Conservation (phyloP, 2,329 filamentous ascomycete genomes). For the Dactylonectria macrodidyma region DNA sequence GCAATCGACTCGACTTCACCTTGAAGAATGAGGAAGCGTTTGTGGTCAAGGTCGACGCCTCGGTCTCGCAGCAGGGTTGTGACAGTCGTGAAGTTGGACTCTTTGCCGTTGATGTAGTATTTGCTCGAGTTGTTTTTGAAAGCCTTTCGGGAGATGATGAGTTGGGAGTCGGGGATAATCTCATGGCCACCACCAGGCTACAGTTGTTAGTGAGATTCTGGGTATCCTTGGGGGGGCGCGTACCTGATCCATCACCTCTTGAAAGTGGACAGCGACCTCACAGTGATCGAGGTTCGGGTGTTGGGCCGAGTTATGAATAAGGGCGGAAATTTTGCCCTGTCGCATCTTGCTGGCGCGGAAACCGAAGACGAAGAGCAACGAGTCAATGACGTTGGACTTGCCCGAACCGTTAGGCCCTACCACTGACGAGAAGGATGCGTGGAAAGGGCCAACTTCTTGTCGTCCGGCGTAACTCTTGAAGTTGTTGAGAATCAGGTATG, state of each 20-base stretch:
- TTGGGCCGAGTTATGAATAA: constrained; percentile 96
- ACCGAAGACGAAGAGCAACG: constrained; percentile 97
- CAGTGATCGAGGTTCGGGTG: constrained; percentile 89
- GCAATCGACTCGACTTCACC: constrained; percentile 99
- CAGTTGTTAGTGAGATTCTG: constrained; percentile 45
- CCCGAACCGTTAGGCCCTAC: constrained; percentile 98
- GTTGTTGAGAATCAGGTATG: constrained; percentile 91
- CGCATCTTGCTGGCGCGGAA: constrained; percentile 99
- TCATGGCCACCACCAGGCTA: constrained; percentile 81
- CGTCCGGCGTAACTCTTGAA: constrained; percentile 99
- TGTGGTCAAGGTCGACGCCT: constrained; percentile 96
- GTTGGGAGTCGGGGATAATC: constrained; percentile 84
- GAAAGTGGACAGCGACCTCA: constrained; percentile 97
- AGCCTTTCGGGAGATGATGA: constrained; percentile 90
- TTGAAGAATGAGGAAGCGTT: constrained; percentile 96
- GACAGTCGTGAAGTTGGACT: constrained; percentile 93
- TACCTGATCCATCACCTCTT: constrained; percentile 90
- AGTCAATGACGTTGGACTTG: constrained; percentile 99
- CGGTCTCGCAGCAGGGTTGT: constrained; percentile 88
- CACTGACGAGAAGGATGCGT: constrained; percentile 96
- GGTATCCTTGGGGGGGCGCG: constrained; percentile 39
- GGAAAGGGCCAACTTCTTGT: constrained; percentile 96
- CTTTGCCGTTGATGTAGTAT: constrained; percentile 94
- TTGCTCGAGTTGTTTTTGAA: constrained; percentile 99
- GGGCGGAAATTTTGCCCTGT: constrained; percentile 96